These are phyloP conservation scores for Drechmeria coniospora DNA, from an alignment of 2,329 filamentous ascomycete genomes.

Conservation along the genomic window DNA sequence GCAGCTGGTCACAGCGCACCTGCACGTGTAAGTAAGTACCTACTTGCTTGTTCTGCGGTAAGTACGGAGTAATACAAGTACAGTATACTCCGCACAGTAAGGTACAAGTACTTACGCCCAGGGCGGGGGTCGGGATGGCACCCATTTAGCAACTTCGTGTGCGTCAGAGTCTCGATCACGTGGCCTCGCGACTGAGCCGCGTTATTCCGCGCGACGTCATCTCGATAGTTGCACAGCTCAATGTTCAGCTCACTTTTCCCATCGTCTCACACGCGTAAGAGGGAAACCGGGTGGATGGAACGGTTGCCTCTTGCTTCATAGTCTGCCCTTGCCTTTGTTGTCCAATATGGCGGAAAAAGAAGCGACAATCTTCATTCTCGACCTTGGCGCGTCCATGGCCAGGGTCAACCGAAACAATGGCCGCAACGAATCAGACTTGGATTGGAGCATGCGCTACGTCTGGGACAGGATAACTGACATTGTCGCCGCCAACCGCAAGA, in stretches of 20 bases:
- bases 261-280: no score
- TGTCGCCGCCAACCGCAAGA: conserved; percentile 50
- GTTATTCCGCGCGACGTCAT: conserved; percentile 6
- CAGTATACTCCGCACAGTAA: no score
- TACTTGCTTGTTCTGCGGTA: no score
- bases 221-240: neutral
- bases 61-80: no score
- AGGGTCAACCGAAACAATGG: conserved; percentile 53
- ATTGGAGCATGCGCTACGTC: conserved; percentile 80
- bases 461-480: conserved; percentile 78
- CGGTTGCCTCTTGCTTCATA: no score
- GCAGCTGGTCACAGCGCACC: neutral
- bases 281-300: no score
- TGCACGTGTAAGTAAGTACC: conserved; percentile 3
- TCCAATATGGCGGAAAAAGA: conserved; percentile 74
- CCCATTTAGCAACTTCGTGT: no score
- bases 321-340: no score
- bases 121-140: no score
- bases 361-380: conserved; percentile 80
- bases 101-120: no score
- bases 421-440: conserved; percentile 63
- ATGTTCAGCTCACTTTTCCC: neutral
- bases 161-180: no score
- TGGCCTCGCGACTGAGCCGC: conserved; percentile 15
- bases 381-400: conserved; percentile 76